Base-by-base conservation (phyloP, 2,329 filamentous ascomycete species). In the Ophiostoma sp. region DNA sequence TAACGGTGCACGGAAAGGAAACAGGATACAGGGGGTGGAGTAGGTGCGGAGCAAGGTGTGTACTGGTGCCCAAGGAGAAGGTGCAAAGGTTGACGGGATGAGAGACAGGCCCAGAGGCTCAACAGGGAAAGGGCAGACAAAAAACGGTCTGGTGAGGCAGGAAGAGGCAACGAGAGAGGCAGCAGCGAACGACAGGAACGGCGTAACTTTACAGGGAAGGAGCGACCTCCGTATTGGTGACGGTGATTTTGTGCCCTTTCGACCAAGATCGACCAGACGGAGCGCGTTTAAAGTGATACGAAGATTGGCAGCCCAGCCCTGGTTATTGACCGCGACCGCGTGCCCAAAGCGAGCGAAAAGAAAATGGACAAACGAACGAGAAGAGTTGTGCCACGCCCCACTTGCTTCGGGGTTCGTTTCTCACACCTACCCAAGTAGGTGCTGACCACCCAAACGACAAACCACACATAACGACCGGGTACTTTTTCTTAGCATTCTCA, bases 21-120 rank as follows among this genome's bases (percentile, higher is more conserved):
- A 19, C 36, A 61, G 31, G 28, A 66, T 22, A n/a, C 17, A 66
- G 31, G 31, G 48, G 22, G 69, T 59, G 69, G 17, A 48, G 45
- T 22, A 7, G 66, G 66, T 36, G 42, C 66, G 66, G 45, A 69
- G 66, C 66, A 39, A 52, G 66, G 31, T 42, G 68, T 42, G 68
- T 66, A 28, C n/a, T 70, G 50, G 48, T 70, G 68, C 68, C 68
- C 68, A 70, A 70, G 31, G 55, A 19, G 31, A 25, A 69, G 33
- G 50, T 22, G n/a, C 48, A 15, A 19, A 22, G 11, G 33, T 31
- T 8, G 31, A 52, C 15, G 25, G 36, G 17, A 15, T 17, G 22
- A 48, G 39, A 69, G 42, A 48, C 22, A 17, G 50, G 52, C 12
- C 7, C 36, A 48, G 66, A 28, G 64, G 64, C n/a, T 15, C 39